Evolutionary conservation across 1,284 basidiomycete species (phyloP), one percentile per base, ranked within the genome.

Genomic region (Rhodotorula mucilaginosa): DNA sequence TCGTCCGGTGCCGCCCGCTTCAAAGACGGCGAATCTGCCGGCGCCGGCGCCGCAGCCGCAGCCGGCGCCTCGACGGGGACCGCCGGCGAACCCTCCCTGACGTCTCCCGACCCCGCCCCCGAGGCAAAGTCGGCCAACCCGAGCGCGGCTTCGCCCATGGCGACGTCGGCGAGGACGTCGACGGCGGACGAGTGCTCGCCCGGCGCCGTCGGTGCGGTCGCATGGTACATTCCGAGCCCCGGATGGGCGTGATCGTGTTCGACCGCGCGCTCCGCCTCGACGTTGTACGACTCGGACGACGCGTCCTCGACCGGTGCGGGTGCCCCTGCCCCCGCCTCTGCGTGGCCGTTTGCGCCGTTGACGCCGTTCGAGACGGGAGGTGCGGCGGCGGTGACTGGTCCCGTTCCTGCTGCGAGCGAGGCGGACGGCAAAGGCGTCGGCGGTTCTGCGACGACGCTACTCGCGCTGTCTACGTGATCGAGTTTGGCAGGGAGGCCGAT

Each of bases 121-220:
- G 64, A 64, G 7, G 70, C 70, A 39, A 72, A 72, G 19, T 65
- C 70, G 7, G 70, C 70, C 39, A 72, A 23, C 23, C 65, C 70
- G 26, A 72, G 39, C 29, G 67, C 70, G 1, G 70, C 70, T 59
- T 72, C 70, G 49, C 70, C 70, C 70, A 72, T 68, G 21, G 70
- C 70, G 12, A 72, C 67, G 29, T 72, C 70, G 7, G 70, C 70
- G 29, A 72, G 61, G 5, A 72, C 67, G 58, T 72, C 70, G 23
- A 72, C 70, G 1, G 67, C 67, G 31, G 67, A 68, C 5, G 58
- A 51, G 6, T 26, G 57, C 31, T 68, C 67, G 39, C 52, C 51
- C 26, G 5, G 13, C 54, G 34, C 31, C 26, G 26, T 13, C 18
- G 54, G 26, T 29, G 5, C 29, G 21, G 10, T 15, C 54, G 54